phyloP scores from a whole-genome alignment of 2,329 filamentous ascomycete species.

The Byssothecium circinans region DNA sequence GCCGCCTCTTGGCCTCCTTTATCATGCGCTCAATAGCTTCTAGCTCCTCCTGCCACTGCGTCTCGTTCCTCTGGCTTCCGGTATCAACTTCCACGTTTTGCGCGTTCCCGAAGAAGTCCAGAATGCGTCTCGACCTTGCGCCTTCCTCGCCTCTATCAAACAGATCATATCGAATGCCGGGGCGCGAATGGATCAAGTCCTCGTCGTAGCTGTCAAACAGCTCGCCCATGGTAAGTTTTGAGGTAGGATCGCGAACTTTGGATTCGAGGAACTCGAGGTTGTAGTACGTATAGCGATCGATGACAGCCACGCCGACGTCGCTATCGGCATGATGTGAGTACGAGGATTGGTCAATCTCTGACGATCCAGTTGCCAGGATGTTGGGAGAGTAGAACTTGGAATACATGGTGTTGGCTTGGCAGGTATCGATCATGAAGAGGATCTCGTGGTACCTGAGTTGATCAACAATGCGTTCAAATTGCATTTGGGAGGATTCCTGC shows the following conservation, averaged over 20 bases:
- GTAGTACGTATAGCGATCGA: slow-evolving; percentile 98
- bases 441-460: slow-evolving; percentile 81
- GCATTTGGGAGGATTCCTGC: too few relatives aligned
- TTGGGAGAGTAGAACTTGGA: slow-evolving; percentile 97
- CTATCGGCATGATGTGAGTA: slow-evolving; percentile 98
- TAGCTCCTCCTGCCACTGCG: slow-evolving; percentile 67
- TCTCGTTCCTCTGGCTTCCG: slow-evolving; percentile 49
- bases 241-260: slow-evolving; percentile 80
- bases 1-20: slow-evolving; percentile 53
- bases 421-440: slow-evolving; percentile 99
- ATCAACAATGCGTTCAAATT: slow-evolving; percentile 5
- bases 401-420: slow-evolving; percentile 99
- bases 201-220: slow-evolving; percentile 96
- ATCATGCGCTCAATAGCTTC: slow-evolving; percentile 67
- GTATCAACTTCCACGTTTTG: slow-evolving; percentile 90
- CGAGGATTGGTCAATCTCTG: slow-evolving; percentile 90
- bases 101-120: slow-evolving; percentile 98
- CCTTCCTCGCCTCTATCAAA: slow-evolving; percentile 80
- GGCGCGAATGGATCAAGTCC: slow-evolving; percentile 89
- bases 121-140: slow-evolving; percentile 78
- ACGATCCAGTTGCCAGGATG: slow-evolving; percentile 96
- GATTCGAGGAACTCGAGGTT: slow-evolving; percentile 95
- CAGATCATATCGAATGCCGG: slow-evolving; percentile 92
- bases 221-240: slow-evolving; percentile 87
- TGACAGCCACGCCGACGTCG: slow-evolving; percentile 96